Evolutionary conservation across 805 yeast species (phyloP).

Genomic region (Blastobotrys muscicola): DNA sequence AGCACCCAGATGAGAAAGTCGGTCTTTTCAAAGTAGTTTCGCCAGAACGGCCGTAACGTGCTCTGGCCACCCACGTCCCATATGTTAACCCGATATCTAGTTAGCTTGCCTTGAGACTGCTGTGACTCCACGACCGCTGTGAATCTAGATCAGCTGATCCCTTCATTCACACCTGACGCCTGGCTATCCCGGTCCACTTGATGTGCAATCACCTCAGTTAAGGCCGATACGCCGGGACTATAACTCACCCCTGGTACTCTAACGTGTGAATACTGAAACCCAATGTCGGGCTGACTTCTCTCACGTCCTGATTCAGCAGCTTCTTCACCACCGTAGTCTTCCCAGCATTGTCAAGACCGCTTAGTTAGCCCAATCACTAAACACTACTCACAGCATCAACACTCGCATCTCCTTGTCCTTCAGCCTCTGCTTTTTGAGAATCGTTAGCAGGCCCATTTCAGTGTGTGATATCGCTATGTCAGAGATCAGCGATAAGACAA

Average conservation of each 20-base stretch:
- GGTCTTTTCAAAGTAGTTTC: conserved; percentile 78
- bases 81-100: conserved; percentile 29
- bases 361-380: not conserved
- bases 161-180: too few relatives aligned
- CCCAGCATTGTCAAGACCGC: conserved; percentile 86
- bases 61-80: conserved; percentile 91
- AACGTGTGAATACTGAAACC: conserved; percentile 77
- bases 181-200: too few relatives aligned
- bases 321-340: conserved; percentile 73
- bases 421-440: conserved; percentile 70
- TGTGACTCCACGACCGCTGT: too few relatives aligned
- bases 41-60: conserved; percentile 81
- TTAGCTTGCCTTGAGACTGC: too few relatives aligned
- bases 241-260: conserved; percentile 28
- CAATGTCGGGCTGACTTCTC: conserved; percentile 72
- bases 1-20: conserved; percentile 82
- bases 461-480: too few relatives aligned
- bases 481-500: not conserved
- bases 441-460: conserved; percentile 69
- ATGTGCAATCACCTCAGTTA: too few relatives aligned
- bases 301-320: conserved; percentile 41
- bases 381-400: conserved; percentile 40
- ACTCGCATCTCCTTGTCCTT: conserved; percentile 73
- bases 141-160: too few relatives aligned
- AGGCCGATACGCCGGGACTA: too few relatives aligned